Percentiles rank a stretch among this genome's conserved stretches.
These are phyloP conservation scores for Stereocaulon alpinum DNA, from an alignment of 495 filamentous ascomycete genomes.

Conservation along the genomic window DNA sequence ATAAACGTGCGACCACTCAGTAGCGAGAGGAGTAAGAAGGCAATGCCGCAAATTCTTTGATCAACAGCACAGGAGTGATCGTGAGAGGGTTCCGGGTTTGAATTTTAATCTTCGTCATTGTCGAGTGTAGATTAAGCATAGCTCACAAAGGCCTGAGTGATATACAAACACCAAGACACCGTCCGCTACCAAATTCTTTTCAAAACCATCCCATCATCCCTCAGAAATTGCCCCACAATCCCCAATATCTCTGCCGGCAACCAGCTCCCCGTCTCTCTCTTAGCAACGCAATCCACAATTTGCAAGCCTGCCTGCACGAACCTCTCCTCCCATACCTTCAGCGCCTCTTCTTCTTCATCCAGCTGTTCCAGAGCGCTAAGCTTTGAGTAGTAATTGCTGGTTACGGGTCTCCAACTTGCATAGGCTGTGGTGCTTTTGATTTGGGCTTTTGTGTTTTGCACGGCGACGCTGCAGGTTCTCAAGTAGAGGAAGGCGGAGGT, in stretches of 20 bases:
- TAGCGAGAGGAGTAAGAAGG: too few species aligned
- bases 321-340: conserved; percentile 8
- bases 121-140: too few species aligned
- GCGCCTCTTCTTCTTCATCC: not conserved
- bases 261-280: not conserved
- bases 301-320: not conserved
- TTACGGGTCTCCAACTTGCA: not conserved
- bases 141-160: too few species aligned
- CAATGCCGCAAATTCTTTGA: too few species aligned
- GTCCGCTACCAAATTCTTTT: not conserved
- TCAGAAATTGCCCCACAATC: not conserved
- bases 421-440: not conserved
- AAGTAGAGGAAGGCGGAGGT: conserved; percentile 11
- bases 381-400: not conserved
- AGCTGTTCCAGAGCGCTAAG: not conserved
- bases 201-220: not conserved
- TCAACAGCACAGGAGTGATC: not conserved
- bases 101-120: too few species aligned
- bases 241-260: conserved; percentile 9
- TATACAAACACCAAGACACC: not conserved
- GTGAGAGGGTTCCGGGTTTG: not conserved
- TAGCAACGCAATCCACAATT: conserved; percentile 6
- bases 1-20: too few species aligned
- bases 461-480: conserved; percentile 13
- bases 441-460: conserved; percentile 2